phyloP scores from a whole-genome alignment of 2,329 filamentous ascomycete genomes.

The Exophiala bonariae region DNA sequence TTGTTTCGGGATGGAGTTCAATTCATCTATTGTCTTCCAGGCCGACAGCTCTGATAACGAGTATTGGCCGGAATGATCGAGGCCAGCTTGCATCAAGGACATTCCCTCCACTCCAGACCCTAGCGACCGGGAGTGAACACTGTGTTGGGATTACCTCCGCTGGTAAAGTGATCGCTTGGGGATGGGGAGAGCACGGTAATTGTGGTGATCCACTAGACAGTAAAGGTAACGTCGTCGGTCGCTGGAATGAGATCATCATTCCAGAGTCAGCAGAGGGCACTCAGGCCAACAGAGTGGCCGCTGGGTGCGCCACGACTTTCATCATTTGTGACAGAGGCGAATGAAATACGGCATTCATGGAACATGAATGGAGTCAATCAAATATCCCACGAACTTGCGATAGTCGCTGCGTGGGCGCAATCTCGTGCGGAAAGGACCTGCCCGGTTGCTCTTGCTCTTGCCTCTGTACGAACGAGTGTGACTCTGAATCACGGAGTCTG shows the following conservation, averaged over 20 bases:
- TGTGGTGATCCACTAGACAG: slow-evolving; percentile 70
- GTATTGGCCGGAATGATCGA: slow-evolving; percentile 84
- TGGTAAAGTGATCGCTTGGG: slow-evolving; percentile 77
- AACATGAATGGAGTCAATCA: slow-evolving; percentile 32
- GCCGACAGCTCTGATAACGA: slow-evolving; percentile 46
- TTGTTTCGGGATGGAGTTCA: slow-evolving; percentile 18
- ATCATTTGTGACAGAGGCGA: slow-evolving; percentile 41
- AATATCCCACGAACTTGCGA: slow-evolving; percentile 49
- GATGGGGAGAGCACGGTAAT: slow-evolving; percentile 98
- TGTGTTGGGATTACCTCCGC: slow-evolving; percentile 68
- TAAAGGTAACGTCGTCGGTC: slow-evolving; percentile 66
- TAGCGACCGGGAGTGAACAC: slow-evolving; percentile 91
- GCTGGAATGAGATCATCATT: slow-evolving; percentile 57
- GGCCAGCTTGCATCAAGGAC: slow-evolving; percentile 70
- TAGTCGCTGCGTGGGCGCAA: slow-evolving; percentile 49
- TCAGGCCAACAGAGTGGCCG: slow-evolving; percentile 64
- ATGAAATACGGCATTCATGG: slow-evolving; percentile 8
- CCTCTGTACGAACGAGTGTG: slow-evolving; percentile 26
- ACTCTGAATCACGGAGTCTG: slow-evolving; percentile 37
- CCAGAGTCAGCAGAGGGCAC: slow-evolving; percentile 46
- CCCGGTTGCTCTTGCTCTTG: slow-evolving; percentile 18
- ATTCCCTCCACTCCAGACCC: slow-evolving; percentile 58
- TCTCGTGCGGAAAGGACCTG: slow-evolving; percentile 33
- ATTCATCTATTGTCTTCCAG: slow-evolving; percentile 63
- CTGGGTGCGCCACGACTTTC: slow-evolving; percentile 92